Percentiles rank a stretch among this genome's conserved stretches.
phyloP scores from a whole-genome alignment of 306 rosid genomes.

The Quercus mongolica region DNA sequence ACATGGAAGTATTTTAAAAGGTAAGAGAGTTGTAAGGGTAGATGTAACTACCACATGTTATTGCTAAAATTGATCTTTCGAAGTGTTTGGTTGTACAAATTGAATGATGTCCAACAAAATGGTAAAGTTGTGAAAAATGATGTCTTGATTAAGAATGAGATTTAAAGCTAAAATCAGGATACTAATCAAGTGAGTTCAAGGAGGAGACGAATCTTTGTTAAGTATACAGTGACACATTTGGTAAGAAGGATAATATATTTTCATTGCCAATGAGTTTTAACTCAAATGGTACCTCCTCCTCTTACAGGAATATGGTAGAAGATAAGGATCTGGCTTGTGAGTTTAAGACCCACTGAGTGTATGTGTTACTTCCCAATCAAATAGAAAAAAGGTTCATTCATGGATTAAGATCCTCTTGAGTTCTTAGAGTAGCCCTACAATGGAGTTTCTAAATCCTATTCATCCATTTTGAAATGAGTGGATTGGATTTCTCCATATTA shows the following conservation, averaged over 20 bases:
- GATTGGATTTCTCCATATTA: too few relatives aligned
- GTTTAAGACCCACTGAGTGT: background rate
- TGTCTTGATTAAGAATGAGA: background rate
- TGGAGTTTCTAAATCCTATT: too few relatives aligned
- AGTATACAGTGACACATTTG: background rate
- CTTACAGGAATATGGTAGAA: background rate
- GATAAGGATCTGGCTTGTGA: background rate
- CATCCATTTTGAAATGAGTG: too few relatives aligned
- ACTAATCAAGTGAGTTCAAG: background rate
- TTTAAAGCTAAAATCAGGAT: background rate
- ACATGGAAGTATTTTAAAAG: background rate
- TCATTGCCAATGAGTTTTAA: background rate
- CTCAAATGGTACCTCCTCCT: background rate
- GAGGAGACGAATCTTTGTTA: background rate
- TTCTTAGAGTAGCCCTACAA: too few relatives aligned
- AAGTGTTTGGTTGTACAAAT: background rate
- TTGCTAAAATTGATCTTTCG: background rate
- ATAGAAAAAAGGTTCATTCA: background rate
- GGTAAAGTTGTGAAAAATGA: background rate
- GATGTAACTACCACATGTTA: too few relatives aligned
- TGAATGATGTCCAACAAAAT: background rate
- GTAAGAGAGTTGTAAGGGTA: background rate
- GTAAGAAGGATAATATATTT: background rate
- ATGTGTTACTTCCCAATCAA: background rate
- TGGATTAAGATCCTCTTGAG: background rate